These are phyloP conservation scores for Thalassiosira hispida DNA, from an alignment of 352 stramenopile species.

Conservation along the genomic window DNA sequence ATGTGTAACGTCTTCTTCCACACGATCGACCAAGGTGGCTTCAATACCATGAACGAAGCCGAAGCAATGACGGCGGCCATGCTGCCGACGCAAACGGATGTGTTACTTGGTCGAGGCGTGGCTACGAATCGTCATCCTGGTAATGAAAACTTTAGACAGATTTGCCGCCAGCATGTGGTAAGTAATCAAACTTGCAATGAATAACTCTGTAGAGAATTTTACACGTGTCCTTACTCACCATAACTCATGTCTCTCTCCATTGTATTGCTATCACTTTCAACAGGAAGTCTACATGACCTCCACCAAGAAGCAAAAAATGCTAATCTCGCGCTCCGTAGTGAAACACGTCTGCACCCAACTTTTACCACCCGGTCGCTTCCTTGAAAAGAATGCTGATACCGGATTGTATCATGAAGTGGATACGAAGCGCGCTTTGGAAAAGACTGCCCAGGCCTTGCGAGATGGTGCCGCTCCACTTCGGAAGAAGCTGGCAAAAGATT, in stretches of 20 bases:
- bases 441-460: slow-evolving; percentile 75
- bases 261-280: not conserved
- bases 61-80: too few relatives aligned
- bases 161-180: slow-evolving; percentile 22
- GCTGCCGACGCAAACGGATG: slow-evolving; percentile 29
- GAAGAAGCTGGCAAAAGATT: slow-evolving; percentile 68
- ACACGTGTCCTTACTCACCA: too few relatives aligned
- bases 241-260: too few relatives aligned
- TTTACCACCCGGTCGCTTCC: slow-evolving; percentile 66
- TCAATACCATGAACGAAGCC: too few relatives aligned
- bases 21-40: too few relatives aligned
- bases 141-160: slow-evolving; percentile 39
- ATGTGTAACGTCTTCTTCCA: too few relatives aligned
- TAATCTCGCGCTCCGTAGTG: slow-evolving; percentile 75
- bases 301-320: slow-evolving; percentile 79
- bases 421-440: slow-evolving; percentile 72
- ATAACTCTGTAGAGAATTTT: too few relatives aligned
- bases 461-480: slow-evolving; percentile 70
- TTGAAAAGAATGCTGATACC: slow-evolving; percentile 64
- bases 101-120: slow-evolving; percentile 32
- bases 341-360: slow-evolving; percentile 51
- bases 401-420: slow-evolving; percentile 70
- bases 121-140: slow-evolving; percentile 40
- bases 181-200: too few relatives aligned
- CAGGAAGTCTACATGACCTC: slow-evolving; percentile 71